A percentile compares a stretch with the other conserved stretches of the same genome.
phyloP scores from a whole-genome alignment of 1,284 basidiomycete species.

The Jaminaea rosea region DNA sequence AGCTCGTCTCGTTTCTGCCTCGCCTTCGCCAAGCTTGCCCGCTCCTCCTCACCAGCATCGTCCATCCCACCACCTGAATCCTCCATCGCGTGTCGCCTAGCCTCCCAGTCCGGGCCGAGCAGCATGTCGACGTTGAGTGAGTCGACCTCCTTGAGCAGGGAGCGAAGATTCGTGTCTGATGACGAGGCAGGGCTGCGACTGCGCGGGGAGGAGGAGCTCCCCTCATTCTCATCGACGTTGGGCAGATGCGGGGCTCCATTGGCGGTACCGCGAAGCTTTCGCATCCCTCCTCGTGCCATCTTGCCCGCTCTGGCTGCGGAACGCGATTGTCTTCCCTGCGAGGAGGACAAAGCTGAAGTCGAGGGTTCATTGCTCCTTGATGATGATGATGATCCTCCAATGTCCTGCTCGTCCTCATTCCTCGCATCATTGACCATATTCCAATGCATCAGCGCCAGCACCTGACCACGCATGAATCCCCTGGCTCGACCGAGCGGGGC shows the following conservation, averaged over 20 bases:
- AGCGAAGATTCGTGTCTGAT: not conserved
- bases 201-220: too few relatives aligned
- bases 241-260: not conserved
- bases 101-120: constrained; percentile 1
- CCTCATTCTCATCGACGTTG: not conserved
- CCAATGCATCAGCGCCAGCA: too few relatives aligned
- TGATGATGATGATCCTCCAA: too few relatives aligned
- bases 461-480: constrained; percentile 59
- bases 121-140: not conserved
- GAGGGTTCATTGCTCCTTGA: too few relatives aligned
- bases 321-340: too few relatives aligned
- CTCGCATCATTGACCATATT: constrained; percentile 1
- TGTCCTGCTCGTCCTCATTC: too few relatives aligned
- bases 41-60: too few relatives aligned
- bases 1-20: too few relatives aligned
- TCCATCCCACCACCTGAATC: not conserved
- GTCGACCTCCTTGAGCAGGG: not conserved
- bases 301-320: not conserved
- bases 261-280: not conserved
- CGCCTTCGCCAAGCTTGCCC: too few relatives aligned
- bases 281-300: not conserved
- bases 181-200: too few relatives aligned
- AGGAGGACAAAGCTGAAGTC: too few relatives aligned
- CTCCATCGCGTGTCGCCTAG: not conserved
- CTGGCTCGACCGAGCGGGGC: constrained; percentile 64